A percentile compares a stretch with the other conserved stretches of the same genome.
These are phyloP conservation scores for Xylariomycetidae sp. DNA, from an alignment of 2,329 filamentous ascomycete species.

Conservation along the genomic window DNA sequence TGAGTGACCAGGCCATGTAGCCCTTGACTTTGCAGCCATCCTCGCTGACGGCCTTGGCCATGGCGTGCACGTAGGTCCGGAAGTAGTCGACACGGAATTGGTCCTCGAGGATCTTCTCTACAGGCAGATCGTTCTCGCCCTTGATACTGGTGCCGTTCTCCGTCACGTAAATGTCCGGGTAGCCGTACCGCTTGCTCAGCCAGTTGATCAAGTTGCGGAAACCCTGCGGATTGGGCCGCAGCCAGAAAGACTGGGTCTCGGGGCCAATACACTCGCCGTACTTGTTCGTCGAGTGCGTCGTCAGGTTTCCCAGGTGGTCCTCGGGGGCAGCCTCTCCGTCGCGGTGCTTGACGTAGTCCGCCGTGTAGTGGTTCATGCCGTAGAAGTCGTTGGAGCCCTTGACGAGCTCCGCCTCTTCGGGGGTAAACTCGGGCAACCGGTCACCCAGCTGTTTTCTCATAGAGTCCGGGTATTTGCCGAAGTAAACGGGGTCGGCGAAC, in stretches of 20 bases:
- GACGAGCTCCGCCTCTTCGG: slow-evolving; percentile 67
- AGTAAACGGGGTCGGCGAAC: slow-evolving; percentile 86
- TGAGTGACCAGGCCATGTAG: slow-evolving; percentile 81
- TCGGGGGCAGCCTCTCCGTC: slow-evolving; percentile 52
- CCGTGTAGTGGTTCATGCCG: slow-evolving; percentile 91
- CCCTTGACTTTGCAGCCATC: slow-evolving; percentile 75
- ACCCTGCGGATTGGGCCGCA: slow-evolving; percentile 67
- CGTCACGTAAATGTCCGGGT: slow-evolving; percentile 77
- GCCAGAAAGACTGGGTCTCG: slow-evolving; percentile 77
- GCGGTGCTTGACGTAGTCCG: slow-evolving; percentile 77
- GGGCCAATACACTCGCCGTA: slow-evolving; percentile 67
- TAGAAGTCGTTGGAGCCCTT: slow-evolving; percentile 89
- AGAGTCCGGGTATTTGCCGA: slow-evolving; percentile 74
- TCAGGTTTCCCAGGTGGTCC: slow-evolving; percentile 71
- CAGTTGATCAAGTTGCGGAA: slow-evolving; percentile 74
- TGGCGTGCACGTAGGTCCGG: slow-evolving; percentile 66
- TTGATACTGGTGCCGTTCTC: slow-evolving; percentile 85
- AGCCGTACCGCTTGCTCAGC: slow-evolving; percentile 69
- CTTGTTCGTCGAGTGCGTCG: slow-evolving; percentile 66
- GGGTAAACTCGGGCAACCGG: slow-evolving; percentile 67
- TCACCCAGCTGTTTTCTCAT: slow-evolving; percentile 78
- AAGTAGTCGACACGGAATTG: slow-evolving; percentile 80
- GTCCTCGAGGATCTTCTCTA: slow-evolving; percentile 69
- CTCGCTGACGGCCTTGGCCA: slow-evolving; percentile 64
- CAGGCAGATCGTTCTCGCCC: slow-evolving; percentile 69